Conservation (phyloP, 2,329 filamentous ascomycete species). For the Intubia oerlemansii region DNA sequence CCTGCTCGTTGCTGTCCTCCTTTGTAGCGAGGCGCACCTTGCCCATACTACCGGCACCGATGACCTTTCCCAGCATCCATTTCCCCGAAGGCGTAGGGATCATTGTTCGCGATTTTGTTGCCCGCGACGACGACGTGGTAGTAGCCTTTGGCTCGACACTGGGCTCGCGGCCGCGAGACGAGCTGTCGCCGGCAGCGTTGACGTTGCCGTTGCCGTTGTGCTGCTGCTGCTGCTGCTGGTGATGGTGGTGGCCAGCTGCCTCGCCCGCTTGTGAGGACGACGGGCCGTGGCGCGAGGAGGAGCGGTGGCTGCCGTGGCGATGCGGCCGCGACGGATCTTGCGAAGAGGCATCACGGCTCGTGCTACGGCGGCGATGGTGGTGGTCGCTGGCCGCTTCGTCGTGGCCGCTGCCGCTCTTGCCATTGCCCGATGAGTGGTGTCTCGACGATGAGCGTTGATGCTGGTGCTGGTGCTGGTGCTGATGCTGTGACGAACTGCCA, state of each 20-base stretch:
- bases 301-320: conserved; percentile 28
- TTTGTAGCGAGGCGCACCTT: conserved; percentile 94
- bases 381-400: conserved; percentile 1
- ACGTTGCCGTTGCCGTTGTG: no score
- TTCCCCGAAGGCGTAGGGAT: conserved; percentile 80
- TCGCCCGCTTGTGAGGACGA: no score
- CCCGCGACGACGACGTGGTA: conserved; percentile 21
- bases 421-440: no score
- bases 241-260: conserved; percentile 20
- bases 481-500: conserved; percentile 11
- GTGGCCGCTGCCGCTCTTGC: conserved; percentile 3
- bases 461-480: conserved; percentile 5
- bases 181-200: no score
- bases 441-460: no score
- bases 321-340: conserved; percentile 28
- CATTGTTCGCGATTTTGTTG: conserved; percentile 46
- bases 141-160: no score
- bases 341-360: conserved; percentile 32
- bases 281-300: conserved; percentile 11
- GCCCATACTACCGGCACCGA: conserved; percentile 95
- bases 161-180: no score
- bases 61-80: conserved; percentile 91
- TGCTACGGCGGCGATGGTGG: conserved; percentile 23
- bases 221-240: conserved; percentile 6
- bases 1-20: conserved; percentile 77